Conservation (phyloP, 2,329 filamentous ascomycete species). For the Alternaria triticina region DNA sequence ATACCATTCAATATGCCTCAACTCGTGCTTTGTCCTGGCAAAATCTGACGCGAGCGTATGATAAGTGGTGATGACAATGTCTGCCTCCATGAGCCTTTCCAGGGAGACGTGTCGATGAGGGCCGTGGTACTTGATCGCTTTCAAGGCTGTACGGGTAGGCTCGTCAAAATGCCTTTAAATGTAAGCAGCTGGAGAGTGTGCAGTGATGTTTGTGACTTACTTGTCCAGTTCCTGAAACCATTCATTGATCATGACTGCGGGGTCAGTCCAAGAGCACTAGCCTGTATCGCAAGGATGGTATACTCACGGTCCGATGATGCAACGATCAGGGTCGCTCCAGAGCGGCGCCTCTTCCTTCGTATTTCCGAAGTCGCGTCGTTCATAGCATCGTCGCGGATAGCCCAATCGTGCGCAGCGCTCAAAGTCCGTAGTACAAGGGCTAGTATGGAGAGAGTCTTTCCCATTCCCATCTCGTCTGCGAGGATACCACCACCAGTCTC, state of each 20-base stretch:
- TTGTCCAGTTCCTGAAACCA: slow-evolving; percentile 38
- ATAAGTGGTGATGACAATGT: slow-evolving; percentile 42
- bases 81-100: slow-evolving; percentile 19
- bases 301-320: slow-evolving; percentile 34
- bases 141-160: slow-evolving; percentile 10
- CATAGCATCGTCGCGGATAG: background rate
- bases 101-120: slow-evolving; percentile 16
- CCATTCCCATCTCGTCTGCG: slow-evolving; percentile 68
- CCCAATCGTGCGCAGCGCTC: slow-evolving; percentile 47
- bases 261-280: background rate
- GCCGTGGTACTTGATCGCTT: slow-evolving; percentile 35
- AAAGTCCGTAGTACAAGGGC: slow-evolving; percentile 56
- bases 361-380: background rate
- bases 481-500: slow-evolving; percentile 57
- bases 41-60: slow-evolving; percentile 29
- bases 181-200: background rate
- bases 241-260: slow-evolving; percentile 40
- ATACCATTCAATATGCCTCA: slow-evolving; percentile 36
- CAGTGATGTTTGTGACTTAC: slow-evolving; percentile 35
- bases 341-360: slow-evolving; percentile 5
- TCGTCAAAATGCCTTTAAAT: slow-evolving; percentile 30
- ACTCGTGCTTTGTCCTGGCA: background rate
- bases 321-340: slow-evolving; percentile 36
- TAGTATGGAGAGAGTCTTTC: slow-evolving; percentile 63
- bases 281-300: background rate